Evolutionary conservation across 1,284 basidiomycete genomes (phyloP), one percentile per base, ranked within the genome.

Genomic region (Coriolopsis trogii): DNA sequence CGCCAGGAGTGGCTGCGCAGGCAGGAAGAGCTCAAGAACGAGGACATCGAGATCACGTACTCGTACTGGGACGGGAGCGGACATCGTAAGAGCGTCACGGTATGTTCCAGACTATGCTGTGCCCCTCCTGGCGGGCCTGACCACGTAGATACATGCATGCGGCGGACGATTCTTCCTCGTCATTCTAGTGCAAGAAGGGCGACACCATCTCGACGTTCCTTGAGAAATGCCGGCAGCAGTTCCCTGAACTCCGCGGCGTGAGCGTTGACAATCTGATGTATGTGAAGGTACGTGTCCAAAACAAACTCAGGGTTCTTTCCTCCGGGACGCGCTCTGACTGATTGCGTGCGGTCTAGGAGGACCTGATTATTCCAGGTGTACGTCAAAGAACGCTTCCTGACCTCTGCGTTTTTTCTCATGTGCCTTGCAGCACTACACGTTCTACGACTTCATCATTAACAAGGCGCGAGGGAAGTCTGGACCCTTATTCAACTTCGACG

Each of bases 31-130:
- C 82, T 91, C 63, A 98, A 97, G 73, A 74, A 81, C 36, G 95
- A 96, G 63, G 89, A 93, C 23, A 90, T 98, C 49, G 93, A 96
- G 67, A 82, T 98, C 59, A 87, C 88, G 0, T 99, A 98, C 67
- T 97, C 94, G 0, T 99, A 89, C 71, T 99, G 97, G 97, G 96
- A 99, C 67, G 96, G 96, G 4, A 95, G 89, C 63, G 97, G 97
- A 0, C 97, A 99, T 73, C 80, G 96, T 36, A 98, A 96, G 74
- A 88, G 85, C 29, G 95, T 97, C 15, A 80, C 78, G 63, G 95
- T 96, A 67, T 70, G 91, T 77, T 55, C 54, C 49, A 34, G 26
- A 36, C 18, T 42, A 15, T 41, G 34, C 44, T 20, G 16, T 47
- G 20, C 28, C 31, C 25, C 8, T 16, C 42, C 37, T 29, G n/a